Conservation (phyloP, 1,284 basidiomycete species). For the Ceratobasidium sp. region DNA sequence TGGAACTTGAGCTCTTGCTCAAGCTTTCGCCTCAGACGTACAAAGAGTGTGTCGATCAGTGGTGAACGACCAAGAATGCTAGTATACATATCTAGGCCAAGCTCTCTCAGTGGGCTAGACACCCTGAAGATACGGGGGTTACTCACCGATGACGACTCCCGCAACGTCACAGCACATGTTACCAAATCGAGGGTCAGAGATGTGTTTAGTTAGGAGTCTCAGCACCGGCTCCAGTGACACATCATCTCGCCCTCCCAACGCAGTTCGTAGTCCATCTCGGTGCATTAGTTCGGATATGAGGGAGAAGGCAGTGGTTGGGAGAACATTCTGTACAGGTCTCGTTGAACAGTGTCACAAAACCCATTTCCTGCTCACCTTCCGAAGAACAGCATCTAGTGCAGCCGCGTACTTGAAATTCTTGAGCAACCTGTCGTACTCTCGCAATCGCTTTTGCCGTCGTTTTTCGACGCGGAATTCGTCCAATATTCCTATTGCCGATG, state of each 20-base stretch:
- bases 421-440: slow-evolving; percentile 86
- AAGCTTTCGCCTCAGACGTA: slow-evolving; percentile 82
- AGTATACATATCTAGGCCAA: slow-evolving; percentile 80
- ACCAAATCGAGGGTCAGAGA: slow-evolving; percentile 89
- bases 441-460: slow-evolving; percentile 72
- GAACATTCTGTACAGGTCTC: slow-evolving; percentile 62
- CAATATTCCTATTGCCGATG: slow-evolving; percentile 53
- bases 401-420: slow-evolving; percentile 95
- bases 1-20: slow-evolving; percentile 89
- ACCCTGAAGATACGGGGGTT: not conserved
- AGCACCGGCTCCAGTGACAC: slow-evolving; percentile 91
- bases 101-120: not conserved
- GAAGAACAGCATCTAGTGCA: slow-evolving; percentile 86
- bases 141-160: slow-evolving; percentile 80
- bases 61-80: slow-evolving; percentile 92
- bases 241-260: slow-evolving; percentile 90
- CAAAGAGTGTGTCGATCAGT: slow-evolving; percentile 85
- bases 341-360: not conserved
- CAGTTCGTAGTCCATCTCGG: slow-evolving; percentile 85
- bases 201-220: slow-evolving; percentile 80
- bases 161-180: slow-evolving; percentile 85
- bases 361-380: slow-evolving; percentile 62
- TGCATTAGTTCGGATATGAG: slow-evolving; percentile 93
- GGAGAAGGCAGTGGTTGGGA: slow-evolving; percentile 85
- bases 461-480: slow-evolving; percentile 79